These are phyloP conservation scores for Alternaria gaisen DNA, from an alignment of 2,329 filamentous ascomycete genomes.

Conservation along the genomic window DNA sequence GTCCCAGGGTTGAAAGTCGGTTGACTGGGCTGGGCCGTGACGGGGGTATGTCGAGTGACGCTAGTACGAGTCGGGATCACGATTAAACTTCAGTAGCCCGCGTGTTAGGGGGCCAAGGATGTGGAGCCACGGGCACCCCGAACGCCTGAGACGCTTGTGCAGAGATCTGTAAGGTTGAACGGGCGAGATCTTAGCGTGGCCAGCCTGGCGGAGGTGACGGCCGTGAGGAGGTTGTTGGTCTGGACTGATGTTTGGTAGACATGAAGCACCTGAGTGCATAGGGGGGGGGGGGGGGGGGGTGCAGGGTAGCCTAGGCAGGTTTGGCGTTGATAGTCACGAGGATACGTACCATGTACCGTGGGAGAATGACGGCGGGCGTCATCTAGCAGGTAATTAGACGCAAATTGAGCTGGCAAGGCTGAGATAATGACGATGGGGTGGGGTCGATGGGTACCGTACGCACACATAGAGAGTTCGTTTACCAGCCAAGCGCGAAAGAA, in stretches of 20 bases:
- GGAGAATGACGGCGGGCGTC: neutral
- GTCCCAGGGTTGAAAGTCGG: slow-evolving; percentile 31
- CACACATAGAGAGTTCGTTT: neutral
- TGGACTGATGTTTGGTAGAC: neutral
- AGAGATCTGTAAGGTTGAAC: slow-evolving; percentile 25
- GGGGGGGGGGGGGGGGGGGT: neutral
- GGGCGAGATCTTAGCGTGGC: slow-evolving; percentile 35
- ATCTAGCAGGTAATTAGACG: neutral
- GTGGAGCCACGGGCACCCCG: slow-evolving; percentile 38
- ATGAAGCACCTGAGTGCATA: neutral
- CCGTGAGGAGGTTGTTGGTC: neutral
- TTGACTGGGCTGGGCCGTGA: slow-evolving; percentile 22
- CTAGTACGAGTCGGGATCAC: slow-evolving; percentile 34
- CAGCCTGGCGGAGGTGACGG: slow-evolving; percentile 12
- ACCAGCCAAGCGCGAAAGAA: slow-evolving; percentile 34
- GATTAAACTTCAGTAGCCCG: slow-evolving; percentile 38
- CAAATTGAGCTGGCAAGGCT: slow-evolving; percentile 5
- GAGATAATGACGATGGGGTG: slow-evolving; percentile 10
- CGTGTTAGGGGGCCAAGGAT: slow-evolving; percentile 36
- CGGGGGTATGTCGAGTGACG: slow-evolving; percentile 13
- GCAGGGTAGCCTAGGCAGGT: neutral
- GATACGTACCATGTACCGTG: neutral
- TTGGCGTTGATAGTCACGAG: neutral
- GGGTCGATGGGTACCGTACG: slow-evolving; percentile 1
- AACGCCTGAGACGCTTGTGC: slow-evolving; percentile 27